Evolutionary conservation across 441 rosid species (phyloP), one percentile per base, ranked within the genome.

Genomic region (Flueggea neowawraea): DNA sequence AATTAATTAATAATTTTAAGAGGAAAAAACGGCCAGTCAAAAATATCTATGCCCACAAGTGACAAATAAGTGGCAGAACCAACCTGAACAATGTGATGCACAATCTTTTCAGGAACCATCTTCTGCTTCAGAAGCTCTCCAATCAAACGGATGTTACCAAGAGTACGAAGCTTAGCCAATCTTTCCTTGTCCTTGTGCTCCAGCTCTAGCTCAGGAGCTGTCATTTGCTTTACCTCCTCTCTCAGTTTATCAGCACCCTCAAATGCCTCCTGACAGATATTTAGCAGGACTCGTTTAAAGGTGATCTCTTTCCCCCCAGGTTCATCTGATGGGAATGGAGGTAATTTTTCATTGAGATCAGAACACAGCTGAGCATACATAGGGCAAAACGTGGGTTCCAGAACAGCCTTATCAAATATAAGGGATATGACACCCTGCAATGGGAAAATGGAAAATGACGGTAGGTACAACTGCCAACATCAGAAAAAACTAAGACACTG

Each of bases 51-150:
- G 6, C 5, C 6, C 12, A 32, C 15, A 15, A 41, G 11, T 12
- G n/a, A 33, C 8, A 2, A 41, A 28, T 31, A 31, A 31, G 39
- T 31, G 7, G n/a, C 16, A 47, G 47, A 33, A 50, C 45, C 52
- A 65, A 93, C 98, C 85, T 73, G 84, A 45, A 85, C 91, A 48
- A 93, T 90, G 69, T 85, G 85, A 79, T 86, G 97, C 52, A 84
- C 95, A 64, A 93, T 82, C 87, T 45, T 86, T 73, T 90, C 96
- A 16, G 98, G 79, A 14, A 93, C 98, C 91, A 93, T 93, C 73
- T 80, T 85, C 74, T 90, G 97, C 83, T 90, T 90, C 65, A 90
- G 70, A 72, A 93, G 92, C 76, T 93, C 97, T 32, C 98, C 98
- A 72, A 93, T 90, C 60, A 93, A 72, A 60, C 90, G 95, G 31